phyloP scores from a whole-genome alignment of 306 rosid genomes.

The Delonix regia region DNA sequence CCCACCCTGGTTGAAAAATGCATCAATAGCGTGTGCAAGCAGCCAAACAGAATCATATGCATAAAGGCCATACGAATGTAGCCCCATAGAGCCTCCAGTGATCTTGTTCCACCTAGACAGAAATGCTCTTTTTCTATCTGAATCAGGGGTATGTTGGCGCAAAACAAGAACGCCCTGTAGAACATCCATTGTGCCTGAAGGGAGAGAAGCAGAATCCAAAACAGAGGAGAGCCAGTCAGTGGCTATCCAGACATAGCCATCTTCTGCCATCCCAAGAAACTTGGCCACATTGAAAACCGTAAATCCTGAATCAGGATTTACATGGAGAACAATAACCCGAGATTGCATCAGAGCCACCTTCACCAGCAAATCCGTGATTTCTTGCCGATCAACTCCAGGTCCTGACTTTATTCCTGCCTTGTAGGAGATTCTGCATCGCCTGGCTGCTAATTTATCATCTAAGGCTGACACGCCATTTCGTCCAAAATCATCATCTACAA shows the following conservation, averaged over 20 bases:
- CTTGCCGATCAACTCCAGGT: constrained; percentile 40
- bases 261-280: constrained; percentile 80
- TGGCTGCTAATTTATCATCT: constrained; percentile 65
- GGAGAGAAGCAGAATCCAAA: constrained; percentile 64
- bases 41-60: constrained; percentile 93
- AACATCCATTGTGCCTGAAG: constrained; percentile 50
- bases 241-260: constrained; percentile 93
- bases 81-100: constrained; percentile 70
- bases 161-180: constrained; percentile 81
- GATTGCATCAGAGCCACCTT: constrained; percentile 79
- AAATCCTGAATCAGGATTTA: constrained; percentile 71
- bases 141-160: constrained; percentile 85
- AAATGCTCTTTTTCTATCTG: constrained; percentile 68
- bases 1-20: constrained; percentile 74
- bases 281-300: constrained; percentile 66
- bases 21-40: constrained; percentile 78
- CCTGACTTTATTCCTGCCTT: constrained; percentile 68
- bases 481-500: constrained; percentile 83
- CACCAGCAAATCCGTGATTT: constrained; percentile 69
- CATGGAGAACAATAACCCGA: constrained; percentile 84
- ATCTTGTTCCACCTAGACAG: constrained; percentile 77
- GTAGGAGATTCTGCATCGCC: constrained; percentile 75
- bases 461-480: constrained; percentile 77
- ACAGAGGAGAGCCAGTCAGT: constrained; percentile 89
- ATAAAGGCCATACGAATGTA: constrained; percentile 81